Percentiles rank a stretch among this genome's conserved stretches.
Conservation (phyloP, 805 yeast species). For the Metschnikowia aberdeeniae region DNA sequence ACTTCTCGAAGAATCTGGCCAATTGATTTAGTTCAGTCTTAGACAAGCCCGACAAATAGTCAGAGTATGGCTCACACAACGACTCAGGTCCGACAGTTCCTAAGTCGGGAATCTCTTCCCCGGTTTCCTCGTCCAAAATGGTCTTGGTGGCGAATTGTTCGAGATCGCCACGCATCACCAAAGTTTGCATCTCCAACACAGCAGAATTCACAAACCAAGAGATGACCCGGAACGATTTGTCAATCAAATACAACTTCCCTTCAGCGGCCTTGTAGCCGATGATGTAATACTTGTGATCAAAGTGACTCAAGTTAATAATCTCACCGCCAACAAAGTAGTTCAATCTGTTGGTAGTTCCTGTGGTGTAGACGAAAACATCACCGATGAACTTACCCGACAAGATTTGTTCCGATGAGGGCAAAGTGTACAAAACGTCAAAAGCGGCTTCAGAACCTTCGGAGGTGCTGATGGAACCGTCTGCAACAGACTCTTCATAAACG, state of each 20-base stretch:
- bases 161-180: constrained; percentile 90
- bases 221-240: constrained; percentile 79
- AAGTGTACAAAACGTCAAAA: constrained; percentile 79
- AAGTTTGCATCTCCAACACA: constrained; percentile 92
- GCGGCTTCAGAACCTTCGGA: constrained; percentile 89
- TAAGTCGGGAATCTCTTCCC: constrained; percentile 36
- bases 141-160: constrained; percentile 49
- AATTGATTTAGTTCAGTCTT: constrained; percentile 69
- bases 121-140: constrained; percentile 34
- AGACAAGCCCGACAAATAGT: constrained; percentile 54
- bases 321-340: constrained; percentile 95
- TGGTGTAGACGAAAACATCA: constrained; percentile 91
- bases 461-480: constrained; percentile 53
- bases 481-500: constrained; percentile 57
- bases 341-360: constrained; percentile 72
- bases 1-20: constrained; percentile 90
- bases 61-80: constrained; percentile 47
- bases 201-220: constrained; percentile 79
- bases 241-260: constrained; percentile 84
- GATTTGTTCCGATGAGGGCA: constrained; percentile 63
- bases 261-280: constrained; percentile 85
- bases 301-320: constrained; percentile 87
- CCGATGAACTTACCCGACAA: constrained; percentile 95
- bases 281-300: constrained; percentile 80
- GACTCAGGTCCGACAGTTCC: constrained; percentile 48